phyloP scores from a whole-genome alignment of 176 grass and related monocot genomes.

The Avena insularis region DNA sequence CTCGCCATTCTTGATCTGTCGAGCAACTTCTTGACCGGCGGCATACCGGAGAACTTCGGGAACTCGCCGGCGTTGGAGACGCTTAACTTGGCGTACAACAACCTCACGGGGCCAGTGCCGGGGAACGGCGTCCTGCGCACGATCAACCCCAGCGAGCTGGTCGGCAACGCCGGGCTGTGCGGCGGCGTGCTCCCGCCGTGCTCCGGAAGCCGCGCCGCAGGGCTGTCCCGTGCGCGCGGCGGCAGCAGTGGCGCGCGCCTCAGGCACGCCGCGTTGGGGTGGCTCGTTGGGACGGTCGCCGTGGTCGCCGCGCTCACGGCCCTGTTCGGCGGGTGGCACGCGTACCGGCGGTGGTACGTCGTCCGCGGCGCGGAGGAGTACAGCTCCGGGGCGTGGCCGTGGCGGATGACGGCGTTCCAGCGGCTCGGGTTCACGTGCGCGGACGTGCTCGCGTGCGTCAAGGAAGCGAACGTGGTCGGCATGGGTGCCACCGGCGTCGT shows the following conservation, averaged over 20 bases:
- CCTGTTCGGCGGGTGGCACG: conserved; percentile 55
- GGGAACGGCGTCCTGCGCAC: conserved; percentile 76
- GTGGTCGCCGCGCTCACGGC: conserved; percentile 46
- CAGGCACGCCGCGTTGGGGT: conserved; percentile 56
- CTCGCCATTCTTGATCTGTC: conserved; percentile 91
- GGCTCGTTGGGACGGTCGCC: conserved; percentile 60
- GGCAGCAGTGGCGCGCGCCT: conserved; percentile 43
- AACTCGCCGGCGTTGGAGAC: conserved; percentile 92
- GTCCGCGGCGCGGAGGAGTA: conserved; percentile 45
- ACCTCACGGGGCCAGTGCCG: conserved; percentile 73
- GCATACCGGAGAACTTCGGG: conserved; percentile 91
- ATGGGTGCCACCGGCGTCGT: conserved; percentile 93
- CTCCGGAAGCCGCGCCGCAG: conserved; percentile 23
- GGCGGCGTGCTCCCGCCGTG: conserved; percentile 80
- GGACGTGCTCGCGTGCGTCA: conserved; percentile 85
- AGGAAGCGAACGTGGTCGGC: conserved; percentile 93
- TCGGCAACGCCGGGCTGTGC: conserved; percentile 80
- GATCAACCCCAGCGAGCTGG: conserved; percentile 84
- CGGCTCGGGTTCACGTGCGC: conserved; percentile 72
- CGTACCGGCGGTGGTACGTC: conserved; percentile 73
- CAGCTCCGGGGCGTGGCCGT: conserved; percentile 60
- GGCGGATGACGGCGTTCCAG: conserved; percentile 89
- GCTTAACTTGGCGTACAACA: conserved; percentile 85
- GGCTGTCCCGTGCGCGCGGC: conserved; percentile 27
- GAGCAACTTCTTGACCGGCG: conserved; percentile 69